Percentiles rank a stretch among this genome's conserved stretches.
Conservation (phyloP, 2,329 filamentous ascomycete genomes). For the Aspergillus versicolor region DNA sequence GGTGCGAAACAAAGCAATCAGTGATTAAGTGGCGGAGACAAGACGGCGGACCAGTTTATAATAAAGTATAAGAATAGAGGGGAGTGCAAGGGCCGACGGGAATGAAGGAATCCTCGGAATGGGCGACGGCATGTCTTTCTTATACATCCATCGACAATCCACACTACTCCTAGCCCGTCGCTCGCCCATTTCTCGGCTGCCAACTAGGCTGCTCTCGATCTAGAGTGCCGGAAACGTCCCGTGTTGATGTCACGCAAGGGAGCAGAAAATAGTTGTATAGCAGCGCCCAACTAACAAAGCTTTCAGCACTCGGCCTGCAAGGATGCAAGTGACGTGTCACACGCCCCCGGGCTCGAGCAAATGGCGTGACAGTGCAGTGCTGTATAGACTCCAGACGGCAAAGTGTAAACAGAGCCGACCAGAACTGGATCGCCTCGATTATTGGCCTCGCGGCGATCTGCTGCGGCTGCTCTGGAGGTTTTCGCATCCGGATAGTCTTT, state of each 20-base stretch:
- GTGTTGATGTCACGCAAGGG: conserved; percentile 11
- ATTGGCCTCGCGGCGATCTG: background rate
- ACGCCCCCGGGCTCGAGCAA: background rate
- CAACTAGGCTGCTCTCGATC: too few relatives aligned
- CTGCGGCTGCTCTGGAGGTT: background rate
- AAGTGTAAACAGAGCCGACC: background rate
- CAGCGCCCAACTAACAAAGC: background rate
- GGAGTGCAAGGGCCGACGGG: background rate
- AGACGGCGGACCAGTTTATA: background rate
- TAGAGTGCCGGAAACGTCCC: background rate
- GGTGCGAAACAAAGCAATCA: too few relatives aligned
- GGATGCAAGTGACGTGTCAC: conserved; percentile 10
- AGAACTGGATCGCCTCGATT: background rate
- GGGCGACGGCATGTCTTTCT: background rate
- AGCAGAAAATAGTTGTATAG: background rate
- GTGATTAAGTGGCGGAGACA: background rate
- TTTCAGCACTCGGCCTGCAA: conserved; percentile 1
- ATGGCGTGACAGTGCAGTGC: background rate
- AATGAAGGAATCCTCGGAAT: background rate
- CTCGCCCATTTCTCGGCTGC: too few relatives aligned
- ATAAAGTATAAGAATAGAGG: background rate
- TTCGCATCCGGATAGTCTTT: background rate
- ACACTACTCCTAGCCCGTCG: background rate
- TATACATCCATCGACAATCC: background rate
- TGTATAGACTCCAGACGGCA: background rate